phyloP scores from a whole-genome alignment of 768 basidiomycete genomes.

The Kwoniella sp. region DNA sequence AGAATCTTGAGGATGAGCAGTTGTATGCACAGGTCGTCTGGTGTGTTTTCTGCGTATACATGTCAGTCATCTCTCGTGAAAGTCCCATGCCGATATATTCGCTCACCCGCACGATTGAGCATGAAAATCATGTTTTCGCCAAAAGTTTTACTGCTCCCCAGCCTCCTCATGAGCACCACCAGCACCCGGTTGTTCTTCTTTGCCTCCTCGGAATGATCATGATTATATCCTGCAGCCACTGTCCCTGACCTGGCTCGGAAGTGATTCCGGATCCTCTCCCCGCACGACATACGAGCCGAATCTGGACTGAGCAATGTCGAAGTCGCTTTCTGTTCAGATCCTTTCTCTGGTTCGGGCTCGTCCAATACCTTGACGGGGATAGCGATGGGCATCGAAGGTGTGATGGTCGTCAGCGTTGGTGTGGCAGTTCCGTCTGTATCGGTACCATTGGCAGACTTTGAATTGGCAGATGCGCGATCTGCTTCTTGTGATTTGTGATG shows the following conservation, averaged over 20 bases:
- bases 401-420: not conserved
- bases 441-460: not conserved
- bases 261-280: constrained; percentile 33
- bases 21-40: constrained; percentile 93
- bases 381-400: constrained; percentile 15
- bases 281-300: constrained; percentile 6
- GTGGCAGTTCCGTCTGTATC: constrained; percentile 3
- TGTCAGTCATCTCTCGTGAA: no score
- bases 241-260: constrained; percentile 34
- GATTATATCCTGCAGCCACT: constrained; percentile 14
- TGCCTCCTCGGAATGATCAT: constrained; percentile 53
- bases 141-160: constrained; percentile 88
- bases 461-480: not conserved
- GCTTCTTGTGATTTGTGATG: not conserved
- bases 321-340: not conserved
- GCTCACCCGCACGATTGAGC: constrained; percentile 90
- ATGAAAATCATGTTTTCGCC: constrained; percentile 99
- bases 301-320: constrained; percentile 9
- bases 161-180: constrained; percentile 76
- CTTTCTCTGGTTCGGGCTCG: constrained; percentile 14
- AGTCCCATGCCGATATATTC: no score
- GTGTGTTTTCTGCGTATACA: constrained; percentile 81
- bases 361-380: constrained; percentile 12
- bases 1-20: constrained; percentile 89
- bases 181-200: constrained; percentile 71